A percentile compares a stretch with the other conserved stretches of the same genome.
These are phyloP conservation scores for Grammothele lineata DNA, from an alignment of 768 basidiomycete species.

Conservation along the genomic window DNA sequence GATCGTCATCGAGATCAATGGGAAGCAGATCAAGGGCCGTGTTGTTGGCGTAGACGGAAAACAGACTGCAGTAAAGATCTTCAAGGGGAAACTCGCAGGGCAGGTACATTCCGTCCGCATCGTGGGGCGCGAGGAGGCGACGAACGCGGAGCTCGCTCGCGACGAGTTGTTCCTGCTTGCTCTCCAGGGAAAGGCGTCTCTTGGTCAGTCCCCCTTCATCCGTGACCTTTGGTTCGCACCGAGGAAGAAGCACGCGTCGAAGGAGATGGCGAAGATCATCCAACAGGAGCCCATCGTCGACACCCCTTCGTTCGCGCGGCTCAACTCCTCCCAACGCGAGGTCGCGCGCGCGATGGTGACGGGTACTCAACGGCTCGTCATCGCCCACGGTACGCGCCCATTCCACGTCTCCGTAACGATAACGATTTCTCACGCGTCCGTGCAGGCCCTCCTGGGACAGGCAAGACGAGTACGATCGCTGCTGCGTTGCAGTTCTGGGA, in stretches of 20 bases:
- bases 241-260: slow-evolving; percentile 6
- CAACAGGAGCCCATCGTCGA: neutral
- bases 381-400: slow-evolving; percentile 39
- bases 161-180: slow-evolving; percentile 34
- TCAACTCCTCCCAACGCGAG: slow-evolving; percentile 36
- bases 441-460: slow-evolving; percentile 49
- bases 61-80: slow-evolving; percentile 30
- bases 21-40: slow-evolving; percentile 22
- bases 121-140: slow-evolving; percentile 37
- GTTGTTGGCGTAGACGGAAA: slow-evolving; percentile 29
- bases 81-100: slow-evolving; percentile 15
- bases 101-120: slow-evolving; percentile 28
- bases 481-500: slow-evolving; percentile 38
- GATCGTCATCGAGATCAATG: slow-evolving; percentile 4
- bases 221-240: slow-evolving; percentile 37
- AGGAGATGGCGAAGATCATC: neutral
- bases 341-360: slow-evolving; percentile 36
- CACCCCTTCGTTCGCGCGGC: neutral
- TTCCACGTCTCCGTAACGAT: no score
- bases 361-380: slow-evolving; percentile 24
- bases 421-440: no score
- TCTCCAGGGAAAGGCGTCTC: slow-evolving; percentile 29
- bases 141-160: slow-evolving; percentile 36
- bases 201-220: slow-evolving; percentile 32
- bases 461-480: slow-evolving; percentile 50